These are phyloP conservation scores for Colletotrichum tanaceti DNA, from an alignment of 2,329 filamentous ascomycete species.

Conservation along the genomic window DNA sequence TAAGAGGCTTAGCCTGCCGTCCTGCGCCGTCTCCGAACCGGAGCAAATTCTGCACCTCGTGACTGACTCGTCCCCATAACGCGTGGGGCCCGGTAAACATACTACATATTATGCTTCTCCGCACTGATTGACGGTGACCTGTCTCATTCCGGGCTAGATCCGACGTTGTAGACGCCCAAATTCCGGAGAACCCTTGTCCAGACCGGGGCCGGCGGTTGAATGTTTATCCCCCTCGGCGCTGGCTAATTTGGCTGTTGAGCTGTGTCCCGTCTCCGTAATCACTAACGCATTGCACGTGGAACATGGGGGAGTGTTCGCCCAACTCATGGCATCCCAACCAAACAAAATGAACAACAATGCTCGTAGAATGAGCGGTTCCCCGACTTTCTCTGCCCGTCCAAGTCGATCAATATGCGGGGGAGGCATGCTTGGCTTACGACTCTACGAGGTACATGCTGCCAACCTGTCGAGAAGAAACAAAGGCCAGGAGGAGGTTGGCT, in stretches of 20 bases:
- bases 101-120: slow-evolving; percentile 35
- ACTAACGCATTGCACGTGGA: slow-evolving; percentile 29
- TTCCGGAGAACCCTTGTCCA: slow-evolving; percentile 37
- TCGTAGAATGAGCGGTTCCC: slow-evolving; percentile 19
- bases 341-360: slow-evolving; percentile 8
- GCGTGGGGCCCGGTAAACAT: slow-evolving; percentile 26
- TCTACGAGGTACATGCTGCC: slow-evolving; percentile 12
- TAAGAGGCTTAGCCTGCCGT: slow-evolving; percentile 17
- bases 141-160: slow-evolving; percentile 34
- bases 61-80: slow-evolving; percentile 38
- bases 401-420: slow-evolving; percentile 2
- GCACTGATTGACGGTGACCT: slow-evolving; percentile 27
- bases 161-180: slow-evolving; percentile 20
- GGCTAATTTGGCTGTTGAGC: slow-evolving; percentile 18
- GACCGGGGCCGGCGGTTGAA: slow-evolving; percentile 27
- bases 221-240: slow-evolving; percentile 34
- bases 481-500: slow-evolving; percentile 7
- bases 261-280: slow-evolving; percentile 7
- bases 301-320: slow-evolving; percentile 2
- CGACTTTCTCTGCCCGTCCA: slow-evolving; percentile 15
- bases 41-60: slow-evolving; percentile 35
- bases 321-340: slow-evolving; percentile 24
- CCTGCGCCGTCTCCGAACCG: slow-evolving; percentile 34
- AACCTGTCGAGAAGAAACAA: background rate
- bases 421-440: slow-evolving; percentile 6